Base-by-base conservation (phyloP, 306 rosid genomes). In the Abrus precatorius region DNA sequence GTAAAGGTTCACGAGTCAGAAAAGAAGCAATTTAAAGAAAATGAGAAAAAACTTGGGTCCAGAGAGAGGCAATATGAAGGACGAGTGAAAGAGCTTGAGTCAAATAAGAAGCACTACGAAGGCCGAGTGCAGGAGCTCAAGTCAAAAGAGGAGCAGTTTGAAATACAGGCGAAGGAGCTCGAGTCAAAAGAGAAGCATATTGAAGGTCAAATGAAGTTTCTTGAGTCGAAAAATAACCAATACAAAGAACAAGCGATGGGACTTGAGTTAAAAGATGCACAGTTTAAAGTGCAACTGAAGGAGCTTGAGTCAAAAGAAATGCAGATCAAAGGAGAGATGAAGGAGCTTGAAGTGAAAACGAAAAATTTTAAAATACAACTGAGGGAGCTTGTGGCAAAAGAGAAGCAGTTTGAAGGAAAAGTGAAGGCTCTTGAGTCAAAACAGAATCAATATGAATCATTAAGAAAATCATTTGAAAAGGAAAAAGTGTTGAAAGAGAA, bases 211-310 rank as follows among this genome's bases (percentile, higher is more conserved):
- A n/a, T 57, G 9, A 63, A 61, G 55, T 68, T 80, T 29, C 72
- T 84, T n/a, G 72, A 54, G 29, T 50, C 48, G 59, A 80, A 80
- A 12, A 83, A 78, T 60, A 76, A 63, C n/a, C 79, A 80, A 7
- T 41, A 29, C 28, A 78, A 87, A 65, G 64, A 6, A 44, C 63
- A n/a, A 44, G 70, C 9, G 63, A 74, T 56, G 55, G 30, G 43
- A 0, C 44, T 56, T 1, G 9, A 56, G 28, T 14, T 38, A 1
- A 66, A 40, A 54, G 0, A 53, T 56, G 57, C 40, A 32, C 12
- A 29, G 1, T 54, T 30, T 74, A 41, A 57, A 4, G 33, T 1
- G 2, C 41, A 11, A 13, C 3, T 14, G 38, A 14, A 72, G 34
- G 10, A 72, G 27, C 56, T 73, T 13, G 70, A 74, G 38, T 5